A percentile compares a stretch with the other conserved stretches of the same genome.
These are phyloP conservation scores for Pachyrhizus erosus DNA, from an alignment of 306 rosid genomes.

Conservation along the genomic window DNA sequence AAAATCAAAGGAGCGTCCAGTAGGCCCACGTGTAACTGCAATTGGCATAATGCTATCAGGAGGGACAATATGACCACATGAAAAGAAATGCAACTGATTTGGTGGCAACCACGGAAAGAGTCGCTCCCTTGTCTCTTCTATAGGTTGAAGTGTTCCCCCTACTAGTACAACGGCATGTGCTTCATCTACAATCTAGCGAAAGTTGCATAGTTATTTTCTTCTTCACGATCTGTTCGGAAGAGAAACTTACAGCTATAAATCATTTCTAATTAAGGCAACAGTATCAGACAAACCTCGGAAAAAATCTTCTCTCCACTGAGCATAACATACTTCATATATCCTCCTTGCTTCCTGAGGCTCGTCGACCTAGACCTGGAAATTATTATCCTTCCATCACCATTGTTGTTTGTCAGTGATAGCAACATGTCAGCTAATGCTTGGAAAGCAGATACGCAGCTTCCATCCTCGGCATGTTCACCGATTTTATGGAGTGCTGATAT, in stretches of 20 bases:
- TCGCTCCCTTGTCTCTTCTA: slow-evolving; percentile 91
- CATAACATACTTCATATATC: slow-evolving; percentile 88
- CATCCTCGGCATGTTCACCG: slow-evolving; percentile 55
- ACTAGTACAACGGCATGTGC: slow-evolving; percentile 90
- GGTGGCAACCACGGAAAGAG: slow-evolving; percentile 82
- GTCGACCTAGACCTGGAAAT: slow-evolving; percentile 66
- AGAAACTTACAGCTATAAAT: slow-evolving; percentile 21
- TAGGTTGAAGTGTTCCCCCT: slow-evolving; percentile 94
- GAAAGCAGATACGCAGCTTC: slow-evolving; percentile 81
- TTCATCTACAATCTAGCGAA: slow-evolving; percentile 77
- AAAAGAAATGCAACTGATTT: slow-evolving; percentile 76
- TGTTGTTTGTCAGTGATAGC: slow-evolving; percentile 73
- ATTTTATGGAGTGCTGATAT: slow-evolving; percentile 34
- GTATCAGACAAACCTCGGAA: slow-evolving; percentile 72
- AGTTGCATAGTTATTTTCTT: slow-evolving; percentile 37
- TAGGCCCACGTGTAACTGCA: slow-evolving; percentile 86
- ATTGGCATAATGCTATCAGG: slow-evolving; percentile 87
- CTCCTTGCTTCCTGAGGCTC: slow-evolving; percentile 57
- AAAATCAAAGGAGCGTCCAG: slow-evolving; percentile 83
- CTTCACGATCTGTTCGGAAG: slow-evolving; percentile 25
- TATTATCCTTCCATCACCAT: slow-evolving; percentile 88
- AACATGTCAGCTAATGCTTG: slow-evolving; percentile 75
- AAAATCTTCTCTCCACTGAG: slow-evolving; percentile 90
- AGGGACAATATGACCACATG: slow-evolving; percentile 89
- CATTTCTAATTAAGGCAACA: slow-evolving; percentile 32